Percentiles rank a stretch among this genome's conserved stretches.
Evolutionary conservation across 208 protist genomes (phyloP).

Genomic region (Trichomonas gallinae): DNA sequence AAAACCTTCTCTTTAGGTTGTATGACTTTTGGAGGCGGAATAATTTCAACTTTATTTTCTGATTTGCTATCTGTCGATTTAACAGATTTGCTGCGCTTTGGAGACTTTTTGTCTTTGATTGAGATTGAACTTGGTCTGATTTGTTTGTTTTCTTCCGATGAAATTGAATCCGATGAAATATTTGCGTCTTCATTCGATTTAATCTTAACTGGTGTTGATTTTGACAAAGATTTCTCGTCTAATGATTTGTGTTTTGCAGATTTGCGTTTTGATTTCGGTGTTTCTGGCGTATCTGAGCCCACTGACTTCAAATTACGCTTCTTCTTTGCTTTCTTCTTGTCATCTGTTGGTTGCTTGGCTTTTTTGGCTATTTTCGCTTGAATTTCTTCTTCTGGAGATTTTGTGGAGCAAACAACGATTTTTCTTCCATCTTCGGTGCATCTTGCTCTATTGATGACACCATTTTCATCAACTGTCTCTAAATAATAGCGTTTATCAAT

Average conservation of each 20-base stretch:
- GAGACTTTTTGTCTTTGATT: no score
- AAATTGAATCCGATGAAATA: no score
- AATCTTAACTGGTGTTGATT: no score
- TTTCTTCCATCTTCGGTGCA: not conserved
- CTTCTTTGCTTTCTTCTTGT: not conserved
- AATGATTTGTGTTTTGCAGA: not conserved
- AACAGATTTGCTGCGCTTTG: no score
- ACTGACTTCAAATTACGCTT: not conserved
- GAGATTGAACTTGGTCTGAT: no score
- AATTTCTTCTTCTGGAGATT: not conserved
- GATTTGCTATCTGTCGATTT: no score
- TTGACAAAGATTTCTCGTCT: no score
- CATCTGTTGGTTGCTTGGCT: not conserved
- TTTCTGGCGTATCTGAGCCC: not conserved
- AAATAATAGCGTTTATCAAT: not conserved
- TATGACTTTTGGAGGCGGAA: no score
- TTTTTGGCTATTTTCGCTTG: not conserved
- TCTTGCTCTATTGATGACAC: not conserved
- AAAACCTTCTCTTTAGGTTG: no score
- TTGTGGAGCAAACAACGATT: not conserved
- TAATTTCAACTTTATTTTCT: no score
- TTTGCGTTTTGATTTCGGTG: not conserved
- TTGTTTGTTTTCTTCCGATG: no score
- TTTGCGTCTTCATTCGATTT: no score
- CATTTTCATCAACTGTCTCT: not conserved